phyloP scores from a whole-genome alignment of 169 alveolate species.

The Plasmodium malariae region DNA sequence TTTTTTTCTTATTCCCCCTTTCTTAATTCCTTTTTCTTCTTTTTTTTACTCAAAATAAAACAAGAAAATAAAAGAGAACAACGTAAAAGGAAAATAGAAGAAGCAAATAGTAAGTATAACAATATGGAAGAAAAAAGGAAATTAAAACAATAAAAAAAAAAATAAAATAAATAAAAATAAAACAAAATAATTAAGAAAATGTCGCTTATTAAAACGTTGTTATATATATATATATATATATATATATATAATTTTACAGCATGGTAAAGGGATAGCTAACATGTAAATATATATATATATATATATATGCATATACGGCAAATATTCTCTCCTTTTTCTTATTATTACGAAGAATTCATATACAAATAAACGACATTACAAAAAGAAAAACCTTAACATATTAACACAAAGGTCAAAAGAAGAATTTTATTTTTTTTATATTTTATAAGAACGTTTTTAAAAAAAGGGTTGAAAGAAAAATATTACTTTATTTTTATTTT shows the following conservation, averaged over 20 bases:
- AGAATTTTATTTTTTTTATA: slow-evolving; percentile 8
- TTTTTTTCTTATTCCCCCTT: slow-evolving; percentile 10
- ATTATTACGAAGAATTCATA: slow-evolving; percentile 2
- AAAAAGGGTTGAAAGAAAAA: slow-evolving; percentile 12
- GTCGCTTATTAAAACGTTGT: too few relatives aligned
- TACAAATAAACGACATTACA: slow-evolving; percentile 23
- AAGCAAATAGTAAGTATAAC: too few relatives aligned
- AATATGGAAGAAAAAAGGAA: too few relatives aligned
- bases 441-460: neutral
- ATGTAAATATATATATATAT: too few relatives aligned
- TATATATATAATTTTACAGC: too few relatives aligned
- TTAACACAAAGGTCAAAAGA: slow-evolving; percentile 18
- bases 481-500: slow-evolving; percentile 6
- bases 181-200: too few relatives aligned
- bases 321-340: neutral
- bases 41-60: neutral
- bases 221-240: neutral
- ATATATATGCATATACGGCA: neutral
- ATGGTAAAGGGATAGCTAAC: too few relatives aligned
- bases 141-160: too few relatives aligned
- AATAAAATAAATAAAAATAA: too few relatives aligned
- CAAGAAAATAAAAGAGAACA: neutral
- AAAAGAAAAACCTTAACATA: neutral
- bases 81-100: too few relatives aligned
- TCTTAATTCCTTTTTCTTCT: neutral